Evolutionary conservation across 2,329 filamentous ascomycete species (phyloP), one percentile per base, ranked within the genome.

Genomic region (Trichoderma endophyticum): DNA sequence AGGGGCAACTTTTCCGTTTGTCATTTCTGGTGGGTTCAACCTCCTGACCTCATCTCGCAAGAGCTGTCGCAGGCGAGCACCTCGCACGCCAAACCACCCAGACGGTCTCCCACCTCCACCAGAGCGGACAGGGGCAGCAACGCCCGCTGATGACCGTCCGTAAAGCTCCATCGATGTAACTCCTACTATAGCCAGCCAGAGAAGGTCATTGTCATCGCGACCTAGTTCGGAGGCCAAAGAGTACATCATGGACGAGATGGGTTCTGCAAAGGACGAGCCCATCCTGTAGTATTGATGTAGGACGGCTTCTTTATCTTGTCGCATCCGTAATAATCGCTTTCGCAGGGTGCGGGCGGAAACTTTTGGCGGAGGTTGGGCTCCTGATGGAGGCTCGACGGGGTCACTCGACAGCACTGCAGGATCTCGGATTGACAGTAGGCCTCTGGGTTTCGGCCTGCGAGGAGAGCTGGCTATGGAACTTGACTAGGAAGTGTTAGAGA

Each of bases 181-280:
- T 6, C 96, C 96, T 30, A 99, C 93, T 77, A 98, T 97, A 6
- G 94, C 91, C 72, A 97, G 87, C 96, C 96, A 99, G 15, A 99
- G 86, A 26, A 98, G 86, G 77, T 99, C 95, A 77, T 98, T 99
- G 81, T 98, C 95, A 85, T 98, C 96, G 68, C 95, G 92, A 74
- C 96, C 96, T 7, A 99, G 89, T 79, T 98, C 96, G 1, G 95
- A 97, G 1, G 95, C 96, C 15, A 99, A 86, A 0, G 94, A 97
- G 81, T 98, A 99, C 78, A 98, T 89, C 83, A 98, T 91, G 0
- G 95, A 97, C 0, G 95, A 96, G 70, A 98, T 93, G 1, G 96
- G 96, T 79, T 99, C 96, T 0, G 95, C 95, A 79, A 97, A 98
- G 2, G 94, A 97, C 3, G 93, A 91, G 54, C 96, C 96, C 34